Evolutionary conservation across 2,329 filamentous ascomycete genomes (phyloP).

Genomic region (Xylaria polymorpha): DNA sequence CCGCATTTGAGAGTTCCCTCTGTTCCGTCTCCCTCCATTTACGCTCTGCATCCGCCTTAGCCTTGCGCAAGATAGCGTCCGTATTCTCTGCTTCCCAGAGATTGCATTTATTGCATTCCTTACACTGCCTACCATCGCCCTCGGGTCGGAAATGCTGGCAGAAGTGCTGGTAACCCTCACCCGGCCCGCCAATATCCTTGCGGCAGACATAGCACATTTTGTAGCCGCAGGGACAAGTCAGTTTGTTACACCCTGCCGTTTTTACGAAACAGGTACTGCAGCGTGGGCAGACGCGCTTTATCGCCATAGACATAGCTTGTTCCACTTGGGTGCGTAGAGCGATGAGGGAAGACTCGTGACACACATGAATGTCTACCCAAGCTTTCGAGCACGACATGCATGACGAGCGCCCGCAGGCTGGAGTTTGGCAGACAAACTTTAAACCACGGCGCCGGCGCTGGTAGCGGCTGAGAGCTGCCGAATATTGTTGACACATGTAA

Average conservation of each 20-base stretch:
- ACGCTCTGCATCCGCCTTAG: constrained; percentile 76
- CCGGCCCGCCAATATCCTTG: constrained; percentile 69
- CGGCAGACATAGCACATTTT: constrained; percentile 98
- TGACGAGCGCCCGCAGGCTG: constrained; percentile 74
- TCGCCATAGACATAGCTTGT: constrained; percentile 89
- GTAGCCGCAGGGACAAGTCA: constrained; percentile 95
- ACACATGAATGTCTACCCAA: constrained; percentile 90
- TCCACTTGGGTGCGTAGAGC: constrained; percentile 91
- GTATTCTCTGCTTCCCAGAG: constrained; percentile 81
- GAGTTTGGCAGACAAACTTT: constrained; percentile 80
- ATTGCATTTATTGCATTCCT: constrained; percentile 83
- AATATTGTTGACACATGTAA: constrained; percentile 61
- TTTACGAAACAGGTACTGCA: constrained; percentile 96
- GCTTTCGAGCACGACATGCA: constrained; percentile 85
- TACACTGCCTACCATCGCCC: constrained; percentile 77
- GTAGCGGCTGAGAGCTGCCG: constrained; percentile 72
- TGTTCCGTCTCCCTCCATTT: constrained; percentile 76
- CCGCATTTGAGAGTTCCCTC: constrained; percentile 64
- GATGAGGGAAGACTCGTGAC: constrained; percentile 84
- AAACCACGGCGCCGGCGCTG: constrained; percentile 77
- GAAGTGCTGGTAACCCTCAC: constrained; percentile 90
- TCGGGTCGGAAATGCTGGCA: constrained; percentile 93
- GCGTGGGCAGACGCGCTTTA: constrained; percentile 93
- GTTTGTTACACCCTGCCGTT: constrained; percentile 93
- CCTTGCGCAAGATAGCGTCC: constrained; percentile 74